Conservation (phyloP, 805 yeast species). For the Ogataea allantospora region DNA sequence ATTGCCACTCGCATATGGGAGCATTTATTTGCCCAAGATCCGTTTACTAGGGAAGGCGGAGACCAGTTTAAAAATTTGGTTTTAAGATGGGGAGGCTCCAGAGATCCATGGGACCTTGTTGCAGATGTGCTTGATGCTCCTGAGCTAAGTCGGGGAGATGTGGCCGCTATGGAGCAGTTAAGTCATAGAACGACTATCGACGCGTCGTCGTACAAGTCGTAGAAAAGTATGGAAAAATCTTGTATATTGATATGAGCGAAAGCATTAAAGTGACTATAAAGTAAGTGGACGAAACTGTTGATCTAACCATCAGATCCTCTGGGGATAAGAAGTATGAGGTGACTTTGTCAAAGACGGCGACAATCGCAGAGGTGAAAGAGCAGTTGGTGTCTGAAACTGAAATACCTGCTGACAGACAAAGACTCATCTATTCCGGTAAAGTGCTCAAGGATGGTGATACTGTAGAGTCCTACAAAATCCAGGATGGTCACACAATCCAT, state of each 20-base stretch:
- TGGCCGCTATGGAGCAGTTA: constrained; percentile 61
- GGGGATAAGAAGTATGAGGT: constrained; percentile 82
- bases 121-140: constrained; percentile 73
- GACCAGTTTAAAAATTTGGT: constrained; percentile 67
- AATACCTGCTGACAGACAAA: constrained; percentile 74
- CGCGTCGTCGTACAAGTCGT: constrained; percentile 8
- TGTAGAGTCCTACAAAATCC: constrained; percentile 72
- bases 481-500: constrained; percentile 84
- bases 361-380: constrained; percentile 69
- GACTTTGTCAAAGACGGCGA: constrained; percentile 47
- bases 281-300: constrained; percentile 20
- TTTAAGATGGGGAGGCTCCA: constrained; percentile 90
- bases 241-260: constrained; percentile 9
- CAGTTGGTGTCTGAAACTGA: constrained; percentile 58
- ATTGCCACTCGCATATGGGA: constrained; percentile 86
- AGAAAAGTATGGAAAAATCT: constrained; percentile 10
- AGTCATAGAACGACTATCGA: constrained; percentile 28
- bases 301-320: constrained; percentile 36
- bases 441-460: constrained; percentile 84
- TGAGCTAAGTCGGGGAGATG: constrained; percentile 62
- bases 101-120: constrained; percentile 83
- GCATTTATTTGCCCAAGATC: constrained; percentile 65
- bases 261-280: constrained; percentile 32
- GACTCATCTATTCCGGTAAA: constrained; percentile 91
- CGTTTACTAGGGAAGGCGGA: constrained; percentile 73